phyloP scores from a whole-genome alignment of 768 basidiomycete genomes.

The Tylopilus vinaceipallidus region DNA sequence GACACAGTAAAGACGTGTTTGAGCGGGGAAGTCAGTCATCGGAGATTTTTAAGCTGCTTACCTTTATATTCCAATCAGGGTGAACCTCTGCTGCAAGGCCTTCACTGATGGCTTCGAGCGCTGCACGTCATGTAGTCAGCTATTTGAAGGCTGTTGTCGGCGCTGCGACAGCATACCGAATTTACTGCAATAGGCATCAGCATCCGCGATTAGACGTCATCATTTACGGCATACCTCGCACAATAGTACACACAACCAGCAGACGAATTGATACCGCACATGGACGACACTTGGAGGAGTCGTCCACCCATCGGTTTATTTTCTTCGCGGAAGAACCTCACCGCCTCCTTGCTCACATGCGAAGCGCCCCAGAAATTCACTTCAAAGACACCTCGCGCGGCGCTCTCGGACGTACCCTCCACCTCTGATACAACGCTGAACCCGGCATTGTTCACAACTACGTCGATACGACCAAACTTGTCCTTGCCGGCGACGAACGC shows the following conservation, averaged over 20 bases:
- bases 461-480: conserved; percentile 30
- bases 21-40: too few species aligned
- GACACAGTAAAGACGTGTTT: too few species aligned
- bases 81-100: conserved; percentile 13
- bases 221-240: conserved; percentile 16
- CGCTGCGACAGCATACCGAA: conserved; percentile 6
- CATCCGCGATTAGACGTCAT: not conserved
- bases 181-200: conserved; percentile 12
- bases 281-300: conserved; percentile 37
- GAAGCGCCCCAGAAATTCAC: conserved; percentile 47
- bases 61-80: conserved; percentile 26
- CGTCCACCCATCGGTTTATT: conserved; percentile 37
- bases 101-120: conserved; percentile 16
- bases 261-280: conserved; percentile 24
- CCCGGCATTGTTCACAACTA: conserved; percentile 32
- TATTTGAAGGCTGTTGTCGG: not conserved
- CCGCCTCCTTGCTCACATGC: conserved; percentile 36
- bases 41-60: not conserved
- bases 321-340: conserved; percentile 22
- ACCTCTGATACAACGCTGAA: conserved; percentile 30
- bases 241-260: conserved; percentile 19
- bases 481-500: conserved; percentile 34
- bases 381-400: conserved; percentile 38
- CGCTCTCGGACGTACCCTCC: conserved; percentile 34
- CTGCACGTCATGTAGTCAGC: not conserved